Conservation (phyloP, 805 yeast species). For the Spathaspora girioi region DNA sequence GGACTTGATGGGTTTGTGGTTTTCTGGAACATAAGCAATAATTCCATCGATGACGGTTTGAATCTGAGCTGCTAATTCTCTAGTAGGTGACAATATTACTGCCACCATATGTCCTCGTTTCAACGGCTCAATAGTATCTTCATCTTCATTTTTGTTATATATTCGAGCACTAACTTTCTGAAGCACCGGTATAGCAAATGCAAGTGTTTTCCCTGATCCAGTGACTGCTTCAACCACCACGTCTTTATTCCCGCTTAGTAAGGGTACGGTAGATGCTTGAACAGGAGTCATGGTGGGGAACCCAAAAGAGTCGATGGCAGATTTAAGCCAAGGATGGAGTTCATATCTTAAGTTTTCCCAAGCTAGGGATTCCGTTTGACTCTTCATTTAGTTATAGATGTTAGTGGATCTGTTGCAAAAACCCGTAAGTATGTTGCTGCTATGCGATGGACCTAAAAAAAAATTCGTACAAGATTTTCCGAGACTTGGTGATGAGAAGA, state of each 20-base stretch:
- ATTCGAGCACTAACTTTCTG: conserved; percentile 51
- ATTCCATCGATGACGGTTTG: conserved; percentile 60
- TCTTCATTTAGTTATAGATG: conserved; percentile 18
- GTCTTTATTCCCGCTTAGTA: conserved; percentile 80
- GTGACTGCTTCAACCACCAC: conserved; percentile 97
- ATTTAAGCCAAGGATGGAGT: conserved; percentile 66
- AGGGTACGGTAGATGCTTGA: conserved; percentile 91
- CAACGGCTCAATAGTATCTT: conserved; percentile 24
- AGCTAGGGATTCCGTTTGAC: conserved; percentile 40
- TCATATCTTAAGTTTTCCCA: conserved; percentile 58
- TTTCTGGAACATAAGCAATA: conserved; percentile 54
- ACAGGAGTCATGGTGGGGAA: conserved; percentile 90
- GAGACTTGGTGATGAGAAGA: not conserved
- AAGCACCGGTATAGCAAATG: conserved; percentile 78
- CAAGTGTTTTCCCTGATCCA: conserved; percentile 97
- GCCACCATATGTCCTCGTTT: conserved; percentile 69
- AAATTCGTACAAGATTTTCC: not conserved
- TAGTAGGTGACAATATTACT: conserved; percentile 69
- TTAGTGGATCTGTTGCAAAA: not conserved
- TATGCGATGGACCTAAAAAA: not conserved
- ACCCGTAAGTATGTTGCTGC: not conserved
- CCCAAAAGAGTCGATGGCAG: conserved; percentile 73
- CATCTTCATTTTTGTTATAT: conserved; percentile 17
- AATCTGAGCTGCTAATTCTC: conserved; percentile 71
- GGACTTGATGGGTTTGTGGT: conserved; percentile 39